Base-by-base conservation (phyloP, 2,329 filamentous ascomycete species). In the Mollisiaceae sp. region DNA sequence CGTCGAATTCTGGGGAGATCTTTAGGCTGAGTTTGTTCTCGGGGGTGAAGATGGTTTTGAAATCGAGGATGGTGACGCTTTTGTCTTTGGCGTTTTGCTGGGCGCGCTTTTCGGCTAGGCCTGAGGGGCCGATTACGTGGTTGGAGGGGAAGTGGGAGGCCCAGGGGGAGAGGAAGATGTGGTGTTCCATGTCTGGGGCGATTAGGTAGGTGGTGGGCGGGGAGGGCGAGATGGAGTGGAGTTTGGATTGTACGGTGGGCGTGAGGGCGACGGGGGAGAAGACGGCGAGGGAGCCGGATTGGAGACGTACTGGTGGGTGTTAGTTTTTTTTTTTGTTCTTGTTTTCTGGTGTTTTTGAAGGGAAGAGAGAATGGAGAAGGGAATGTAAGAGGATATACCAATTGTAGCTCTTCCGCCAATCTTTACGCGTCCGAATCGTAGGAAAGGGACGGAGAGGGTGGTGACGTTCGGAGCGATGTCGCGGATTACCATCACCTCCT, bases 231-330 rank as follows among this genome's bases (percentile, higher is more conserved):
- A 92, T 81, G n/a, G 87, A 82, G 62, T 83, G 80, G 60, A 91
- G 81, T 76, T 90, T 88, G 71, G 82, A 77, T 67, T 84, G 87
- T 45, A 93, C 89, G 65, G 90, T 87, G 2, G 89, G 85, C 2
- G 94, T 98, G 63, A 97, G 85, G 15, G 90, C 91, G 22, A 95
- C 91, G 20, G 95, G 95, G 0, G 93, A 97, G 85, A 97, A 97
- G 77, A 97, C 89, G 70, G 93, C 92, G 47, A 98, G 86, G 55
- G 86, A 82, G 64, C 93, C 93, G 11, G 89, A 89, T 65, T 87
- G 85, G 71, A 99, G 86, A 72, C 89, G 91, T 66, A 97, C 93
- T 93, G 70, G 61, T 27, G 55, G 8, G 9, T 54, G 50, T 67
- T 63, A 67, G 66, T 24, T 20, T 32, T 47, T 32, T 22, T 38